These are phyloP conservation scores for Alternaria triticina DNA, from an alignment of 2,329 filamentous ascomycete genomes.

Conservation along the genomic window DNA sequence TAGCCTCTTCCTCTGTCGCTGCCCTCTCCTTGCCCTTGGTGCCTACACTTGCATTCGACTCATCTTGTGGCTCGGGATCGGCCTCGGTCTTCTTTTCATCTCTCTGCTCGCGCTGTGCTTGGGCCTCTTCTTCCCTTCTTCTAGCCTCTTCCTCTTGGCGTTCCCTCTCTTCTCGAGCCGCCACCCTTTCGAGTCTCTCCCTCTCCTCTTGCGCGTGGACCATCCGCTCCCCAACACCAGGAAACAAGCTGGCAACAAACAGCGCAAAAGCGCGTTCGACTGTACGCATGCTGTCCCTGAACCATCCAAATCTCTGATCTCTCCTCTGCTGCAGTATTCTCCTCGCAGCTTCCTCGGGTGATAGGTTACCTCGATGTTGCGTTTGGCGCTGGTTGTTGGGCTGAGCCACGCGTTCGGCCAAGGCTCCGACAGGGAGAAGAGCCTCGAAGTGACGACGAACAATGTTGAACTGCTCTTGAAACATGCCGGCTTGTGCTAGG, in stretches of 20 bases:
- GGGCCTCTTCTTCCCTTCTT: constrained; percentile 10
- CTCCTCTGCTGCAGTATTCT: constrained; percentile 48
- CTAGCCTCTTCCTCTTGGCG: constrained; percentile 22
- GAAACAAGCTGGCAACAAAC: constrained; percentile 68
- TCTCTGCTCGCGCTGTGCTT: constrained; percentile 10
- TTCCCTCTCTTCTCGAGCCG: constrained; percentile 31
- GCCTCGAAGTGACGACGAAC: constrained; percentile 54
- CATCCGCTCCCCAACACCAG: constrained; percentile 67
- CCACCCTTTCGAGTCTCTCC: constrained; percentile 37
- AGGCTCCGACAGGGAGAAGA: constrained; percentile 39
- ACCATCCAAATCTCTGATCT: constrained; percentile 36
- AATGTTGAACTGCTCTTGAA: constrained; percentile 48
- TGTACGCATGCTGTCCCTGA: constrained; percentile 49
- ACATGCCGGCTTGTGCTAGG: constrained; percentile 50
- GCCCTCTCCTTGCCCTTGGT: constrained; percentile 30
- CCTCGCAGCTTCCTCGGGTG: constrained; percentile 52
- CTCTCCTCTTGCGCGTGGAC: constrained; percentile 63
- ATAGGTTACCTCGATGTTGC: constrained; percentile 27
- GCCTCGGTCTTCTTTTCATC: constrained; percentile 22
- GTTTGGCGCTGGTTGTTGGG: constrained; percentile 3
- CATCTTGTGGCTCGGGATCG: constrained; percentile 1
- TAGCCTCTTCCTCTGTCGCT: background rate
- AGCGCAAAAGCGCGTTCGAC: constrained; percentile 64
- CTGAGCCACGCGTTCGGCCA: constrained; percentile 27
- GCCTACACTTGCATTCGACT: background rate